A percentile compares a stretch with the other conserved stretches of the same genome.
These are phyloP conservation scores for Massospora cicadina DNA, from an alignment of 371 early-diverging fungal species.

Conservation along the genomic window DNA sequence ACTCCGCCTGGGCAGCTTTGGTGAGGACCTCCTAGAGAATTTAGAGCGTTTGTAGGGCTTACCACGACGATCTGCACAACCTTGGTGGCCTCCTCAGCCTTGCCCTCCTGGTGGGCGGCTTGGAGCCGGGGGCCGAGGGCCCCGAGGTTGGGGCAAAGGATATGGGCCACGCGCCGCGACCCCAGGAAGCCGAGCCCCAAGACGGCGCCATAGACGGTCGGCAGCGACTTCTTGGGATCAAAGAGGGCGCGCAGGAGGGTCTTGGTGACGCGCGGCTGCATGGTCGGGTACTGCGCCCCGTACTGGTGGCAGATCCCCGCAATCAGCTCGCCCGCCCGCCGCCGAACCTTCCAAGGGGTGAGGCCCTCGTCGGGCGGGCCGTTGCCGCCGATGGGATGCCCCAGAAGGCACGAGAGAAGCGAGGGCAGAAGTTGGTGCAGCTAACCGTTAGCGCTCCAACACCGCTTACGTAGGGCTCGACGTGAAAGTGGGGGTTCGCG, in stretches of 20 bases:
- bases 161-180: background rate
- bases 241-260: conserved; percentile 75
- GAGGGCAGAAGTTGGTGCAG: conserved; percentile 96
- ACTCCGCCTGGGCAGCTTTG: background rate
- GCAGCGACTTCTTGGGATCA: conserved; percentile 61
- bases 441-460: conserved; percentile 18
- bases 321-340: conserved; percentile 51
- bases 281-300: conserved; percentile 57
- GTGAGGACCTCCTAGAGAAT: background rate
- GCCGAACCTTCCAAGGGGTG: conserved; percentile 71
- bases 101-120: background rate
- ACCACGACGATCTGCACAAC: background rate
- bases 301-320: conserved; percentile 51
- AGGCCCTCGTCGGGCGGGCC: conserved; percentile 27
- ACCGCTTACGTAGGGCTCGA: conserved; percentile 86
- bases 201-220: conserved; percentile 81
- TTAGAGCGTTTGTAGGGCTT: background rate
- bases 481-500: conserved; percentile 78
- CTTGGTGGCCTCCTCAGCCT: background rate
- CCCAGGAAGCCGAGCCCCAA: conserved; percentile 23
- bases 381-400: conserved; percentile 44
- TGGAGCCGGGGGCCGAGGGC: background rate
- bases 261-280: conserved; percentile 74
- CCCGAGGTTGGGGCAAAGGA: background rate
- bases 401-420: conserved; percentile 88